Evolutionary conservation across 2,329 filamentous ascomycete genomes (phyloP), one percentile per base, ranked within the genome.

Genomic region (Sordariomycetes sp.): DNA sequence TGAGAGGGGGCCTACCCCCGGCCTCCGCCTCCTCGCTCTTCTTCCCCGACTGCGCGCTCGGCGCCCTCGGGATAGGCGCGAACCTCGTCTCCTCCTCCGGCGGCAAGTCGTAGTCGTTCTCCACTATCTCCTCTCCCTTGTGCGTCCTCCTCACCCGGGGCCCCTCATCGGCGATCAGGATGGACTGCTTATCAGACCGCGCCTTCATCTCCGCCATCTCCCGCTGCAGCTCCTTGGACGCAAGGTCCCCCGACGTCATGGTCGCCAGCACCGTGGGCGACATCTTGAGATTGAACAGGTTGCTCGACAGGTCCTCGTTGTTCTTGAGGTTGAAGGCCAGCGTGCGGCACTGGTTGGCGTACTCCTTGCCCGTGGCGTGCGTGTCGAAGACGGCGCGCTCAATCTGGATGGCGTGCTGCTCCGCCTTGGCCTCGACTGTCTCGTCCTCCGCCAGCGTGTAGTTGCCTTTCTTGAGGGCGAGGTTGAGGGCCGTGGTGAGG

Each of bases 61-160:
- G 50, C 13, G 51, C 52, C 3, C 39, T 55, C 35, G 52, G 22
- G 17, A 57, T 35, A 3, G 58, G 17, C 17, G 53, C 54, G 15
- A 50, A 34, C 12, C 52, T 54, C 10, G 54, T 45, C 10, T 35
- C 50, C 34, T 55, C 52, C 39, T 65, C 68, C 2, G 59, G 54
- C 20, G 62, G 59, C n/a, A 70, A 60, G 42, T 71, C 68, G n/a
- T 72, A 76, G 36, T 95, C 89, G 52, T 87, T 84, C 60, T 92
- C 90, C 17, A 97, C 79, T 17, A 96, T 70, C 67, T 97, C 94
- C 59, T 96, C 91, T 13, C 94, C 94, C 70, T 97, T 97, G 74
- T 97, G 92, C 2, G 92, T 96, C 63, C 89, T 84, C 64, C 90
- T 82, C 58, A 96, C 85, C 2, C 90, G 84, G 3, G 91, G 90